A percentile compares a stretch with the other conserved stretches of the same genome.
Evolutionary conservation across 371 early-diverging fungal genomes (phyloP).

Genomic region (Mortierella sp.): DNA sequence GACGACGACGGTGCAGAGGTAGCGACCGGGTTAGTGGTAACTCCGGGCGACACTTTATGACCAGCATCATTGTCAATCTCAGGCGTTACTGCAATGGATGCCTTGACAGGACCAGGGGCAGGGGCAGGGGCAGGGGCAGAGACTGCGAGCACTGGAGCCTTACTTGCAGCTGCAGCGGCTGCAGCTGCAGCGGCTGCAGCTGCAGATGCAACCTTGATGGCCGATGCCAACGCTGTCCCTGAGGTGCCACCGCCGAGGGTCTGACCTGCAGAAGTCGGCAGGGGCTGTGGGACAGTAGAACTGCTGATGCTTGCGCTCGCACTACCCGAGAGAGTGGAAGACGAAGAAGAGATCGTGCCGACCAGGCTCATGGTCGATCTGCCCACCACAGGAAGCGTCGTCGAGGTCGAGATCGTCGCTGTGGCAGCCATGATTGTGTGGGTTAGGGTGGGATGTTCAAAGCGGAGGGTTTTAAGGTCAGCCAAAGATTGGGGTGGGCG

Average conservation of each 20-base stretch:
- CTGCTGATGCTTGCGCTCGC: neutral
- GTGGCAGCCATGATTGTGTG: slow-evolving; percentile 50
- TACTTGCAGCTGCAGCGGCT: neutral
- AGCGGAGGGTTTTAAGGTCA: neutral
- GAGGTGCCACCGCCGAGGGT: neutral
- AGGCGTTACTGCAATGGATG: neutral
- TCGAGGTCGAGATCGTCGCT: slow-evolving; percentile 55
- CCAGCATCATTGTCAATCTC: slow-evolving; percentile 17
- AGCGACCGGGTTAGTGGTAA: neutral
- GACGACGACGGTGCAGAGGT: slow-evolving; percentile 3
- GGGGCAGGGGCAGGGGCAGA: too few species aligned
- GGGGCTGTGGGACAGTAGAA: neutral
- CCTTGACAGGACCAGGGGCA: slow-evolving; percentile 1
- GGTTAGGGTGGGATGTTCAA: neutral
- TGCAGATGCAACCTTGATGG: neutral
- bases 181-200: neutral
- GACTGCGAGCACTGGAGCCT: neutral
- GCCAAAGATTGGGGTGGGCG: slow-evolving; percentile 8
- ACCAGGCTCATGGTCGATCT: slow-evolving; percentile 53
- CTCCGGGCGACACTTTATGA: slow-evolving; percentile 10
- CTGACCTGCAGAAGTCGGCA: neutral
- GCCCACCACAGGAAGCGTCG: slow-evolving; percentile 49
- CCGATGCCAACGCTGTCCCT: neutral
- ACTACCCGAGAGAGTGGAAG: slow-evolving; percentile 19
- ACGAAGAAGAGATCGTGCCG: slow-evolving; percentile 28